Conservation (phyloP, 192 early-diverging fungal genomes). For the Podila epicladia region DNA sequence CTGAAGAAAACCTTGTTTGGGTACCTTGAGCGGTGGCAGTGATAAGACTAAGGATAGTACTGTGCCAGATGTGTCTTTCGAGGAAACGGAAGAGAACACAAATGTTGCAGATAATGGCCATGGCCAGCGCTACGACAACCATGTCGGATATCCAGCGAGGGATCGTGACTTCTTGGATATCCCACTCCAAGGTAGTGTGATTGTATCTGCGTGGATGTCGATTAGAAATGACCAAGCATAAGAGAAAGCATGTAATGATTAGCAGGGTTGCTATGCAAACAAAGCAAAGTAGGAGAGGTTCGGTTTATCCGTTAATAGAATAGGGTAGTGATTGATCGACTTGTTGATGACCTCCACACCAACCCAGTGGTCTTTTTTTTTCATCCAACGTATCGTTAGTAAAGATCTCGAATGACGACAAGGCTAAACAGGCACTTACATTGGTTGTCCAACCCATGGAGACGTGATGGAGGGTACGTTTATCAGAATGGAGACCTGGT, state of each 20-base stretch:
- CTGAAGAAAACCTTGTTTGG: too few species aligned
- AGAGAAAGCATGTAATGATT: too few species aligned
- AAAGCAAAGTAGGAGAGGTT: too few species aligned
- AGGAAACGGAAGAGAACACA: slow-evolving; percentile 37
- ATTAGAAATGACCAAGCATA: too few species aligned
- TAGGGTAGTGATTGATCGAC: too few species aligned
- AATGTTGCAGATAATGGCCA: slow-evolving; percentile 29
- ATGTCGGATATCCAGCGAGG: slow-evolving; percentile 27
- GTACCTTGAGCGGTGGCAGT: slow-evolving; percentile 30
- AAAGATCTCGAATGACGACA: too few species aligned
- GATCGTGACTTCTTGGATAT: not conserved
- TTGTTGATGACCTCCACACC: too few species aligned
- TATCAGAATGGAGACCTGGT: slow-evolving; percentile 39
- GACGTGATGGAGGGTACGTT: slow-evolving; percentile 43
- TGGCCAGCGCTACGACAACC: slow-evolving; percentile 15
- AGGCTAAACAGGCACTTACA: slow-evolving; percentile 8
- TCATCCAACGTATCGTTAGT: not conserved
- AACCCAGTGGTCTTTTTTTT: not conserved
- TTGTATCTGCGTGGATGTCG: slow-evolving; percentile 13
- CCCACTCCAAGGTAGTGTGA: slow-evolving; percentile 4
- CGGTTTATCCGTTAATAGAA: not conserved
- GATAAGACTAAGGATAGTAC: slow-evolving; percentile 18
- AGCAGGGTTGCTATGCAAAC: not conserved
- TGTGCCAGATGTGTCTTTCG: slow-evolving; percentile 18
- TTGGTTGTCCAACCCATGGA: slow-evolving; percentile 21